Percentiles rank a stretch among this genome's conserved stretches.
These are phyloP conservation scores for Xenoacremonium recifei DNA, from an alignment of 2,329 filamentous ascomycete species.

Conservation along the genomic window DNA sequence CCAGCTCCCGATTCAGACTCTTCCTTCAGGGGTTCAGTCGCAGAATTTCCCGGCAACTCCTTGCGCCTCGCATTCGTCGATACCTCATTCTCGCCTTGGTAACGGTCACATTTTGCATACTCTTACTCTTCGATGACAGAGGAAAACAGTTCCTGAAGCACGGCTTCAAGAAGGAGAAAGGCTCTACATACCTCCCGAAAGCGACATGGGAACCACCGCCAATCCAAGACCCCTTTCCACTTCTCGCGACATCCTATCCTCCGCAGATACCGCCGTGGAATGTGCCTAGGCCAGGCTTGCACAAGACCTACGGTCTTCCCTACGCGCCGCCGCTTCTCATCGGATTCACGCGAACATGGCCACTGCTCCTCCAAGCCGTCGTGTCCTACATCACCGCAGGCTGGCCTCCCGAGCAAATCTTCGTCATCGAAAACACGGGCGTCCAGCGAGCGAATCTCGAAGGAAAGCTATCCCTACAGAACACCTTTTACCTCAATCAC, in stretches of 20 bases:
- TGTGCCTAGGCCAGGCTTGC: slow-evolving; percentile 34
- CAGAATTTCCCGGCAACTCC: too few relatives aligned
- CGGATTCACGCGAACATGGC: slow-evolving; percentile 58
- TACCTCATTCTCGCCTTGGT: slow-evolving; percentile 2
- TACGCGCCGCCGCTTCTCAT: slow-evolving; percentile 52
- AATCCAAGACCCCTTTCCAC: slow-evolving; percentile 42
- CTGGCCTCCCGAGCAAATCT: slow-evolving; percentile 56
- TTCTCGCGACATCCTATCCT: slow-evolving; percentile 31
- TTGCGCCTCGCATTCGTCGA: too few relatives aligned
- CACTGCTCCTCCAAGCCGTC: slow-evolving; percentile 53
- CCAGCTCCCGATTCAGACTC: too few relatives aligned
- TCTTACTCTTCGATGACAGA: slow-evolving; percentile 4
- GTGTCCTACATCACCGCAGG: slow-evolving; percentile 58
- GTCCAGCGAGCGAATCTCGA: slow-evolving; percentile 52
- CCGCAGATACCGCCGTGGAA: slow-evolving; percentile 46
- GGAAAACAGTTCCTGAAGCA: slow-evolving; percentile 6
- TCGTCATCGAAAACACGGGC: slow-evolving; percentile 59
- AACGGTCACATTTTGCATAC: slow-evolving; percentile 1
- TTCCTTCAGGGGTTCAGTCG: too few relatives aligned
- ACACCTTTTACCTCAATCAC: slow-evolving; percentile 58
- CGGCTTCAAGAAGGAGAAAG: too few relatives aligned
- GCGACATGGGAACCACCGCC: slow-evolving; percentile 35
- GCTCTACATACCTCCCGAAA: slow-evolving; percentile 32
- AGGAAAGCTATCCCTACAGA: slow-evolving; percentile 48
- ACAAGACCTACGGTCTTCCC: slow-evolving; percentile 37